phyloP scores from a whole-genome alignment of 2,329 filamentous ascomycete genomes.

The Fusarium udum region DNA sequence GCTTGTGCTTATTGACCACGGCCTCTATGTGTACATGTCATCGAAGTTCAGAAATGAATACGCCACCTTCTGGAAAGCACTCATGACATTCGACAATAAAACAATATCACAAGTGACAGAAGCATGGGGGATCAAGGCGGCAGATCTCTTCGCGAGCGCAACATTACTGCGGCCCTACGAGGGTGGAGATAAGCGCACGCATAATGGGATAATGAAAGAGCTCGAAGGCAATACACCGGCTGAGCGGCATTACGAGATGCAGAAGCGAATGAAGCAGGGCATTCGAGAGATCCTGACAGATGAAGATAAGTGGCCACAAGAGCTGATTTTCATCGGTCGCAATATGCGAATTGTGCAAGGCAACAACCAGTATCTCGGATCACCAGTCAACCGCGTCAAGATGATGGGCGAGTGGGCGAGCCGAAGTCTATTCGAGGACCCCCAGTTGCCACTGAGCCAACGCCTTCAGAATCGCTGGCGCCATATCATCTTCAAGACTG shows the following conservation, averaged over 20 bases:
- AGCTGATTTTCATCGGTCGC: conserved; percentile 90
- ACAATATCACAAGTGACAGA: conserved; percentile 77
- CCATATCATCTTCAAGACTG: conserved; percentile 83
- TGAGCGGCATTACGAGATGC: conserved; percentile 90
- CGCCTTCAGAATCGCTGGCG: conserved; percentile 75
- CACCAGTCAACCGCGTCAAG: conserved; percentile 91
- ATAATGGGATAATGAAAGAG: conserved; percentile 71
- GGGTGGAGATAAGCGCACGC: conserved; percentile 78
- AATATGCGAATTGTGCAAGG: conserved; percentile 94
- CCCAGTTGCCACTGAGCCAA: conserved; percentile 68
- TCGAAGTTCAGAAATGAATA: conserved; percentile 87
- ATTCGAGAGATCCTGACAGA: conserved; percentile 77
- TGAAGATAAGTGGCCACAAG: conserved; percentile 88
- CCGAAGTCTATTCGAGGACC: conserved; percentile 80
- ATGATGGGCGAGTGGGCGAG: conserved; percentile 93
- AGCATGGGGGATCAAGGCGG: conserved; percentile 87
- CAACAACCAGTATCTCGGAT: conserved; percentile 90
- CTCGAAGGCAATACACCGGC: conserved; percentile 66
- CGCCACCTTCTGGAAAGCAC: conserved; percentile 88
- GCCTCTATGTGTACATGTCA: conserved; percentile 92
- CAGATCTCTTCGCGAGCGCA: conserved; percentile 90
- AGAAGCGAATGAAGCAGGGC: conserved; percentile 79
- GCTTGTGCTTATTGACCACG: conserved; percentile 95
- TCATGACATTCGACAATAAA: conserved; percentile 92
- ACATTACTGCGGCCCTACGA: conserved; percentile 91